Conservation (phyloP, 2,329 filamentous ascomycete genomes). For the Pseudocercospora pini-densiflorae region DNA sequence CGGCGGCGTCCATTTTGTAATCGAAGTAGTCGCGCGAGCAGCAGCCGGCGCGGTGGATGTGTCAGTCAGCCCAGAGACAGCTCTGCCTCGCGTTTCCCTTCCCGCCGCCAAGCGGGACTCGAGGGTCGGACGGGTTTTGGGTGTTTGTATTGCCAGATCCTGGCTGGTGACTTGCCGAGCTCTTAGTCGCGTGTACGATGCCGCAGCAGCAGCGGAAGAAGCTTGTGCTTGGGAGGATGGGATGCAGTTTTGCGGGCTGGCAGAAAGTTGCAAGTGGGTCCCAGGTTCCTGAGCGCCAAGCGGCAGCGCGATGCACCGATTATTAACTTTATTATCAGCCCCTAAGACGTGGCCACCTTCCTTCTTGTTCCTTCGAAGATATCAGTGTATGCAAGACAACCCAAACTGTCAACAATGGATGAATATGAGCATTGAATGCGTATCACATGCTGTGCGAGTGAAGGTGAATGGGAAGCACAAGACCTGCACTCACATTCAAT, state of each 20-base stretch:
- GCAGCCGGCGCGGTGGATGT: background rate
- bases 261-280: constrained; percentile 7
- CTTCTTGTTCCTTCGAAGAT: background rate
- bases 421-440: background rate
- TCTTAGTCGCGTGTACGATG: background rate
- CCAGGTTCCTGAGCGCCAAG: constrained; percentile 1
- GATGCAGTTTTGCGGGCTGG: background rate
- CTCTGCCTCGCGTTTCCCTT: background rate
- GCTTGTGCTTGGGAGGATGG: background rate
- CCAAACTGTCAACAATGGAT: background rate
- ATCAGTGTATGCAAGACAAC: background rate
- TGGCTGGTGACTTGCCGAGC: background rate
- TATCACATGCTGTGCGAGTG: background rate
- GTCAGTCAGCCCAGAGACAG: constrained; percentile 2
- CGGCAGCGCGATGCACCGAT: background rate
- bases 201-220: background rate
- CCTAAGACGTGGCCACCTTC: background rate
- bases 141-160: background rate
- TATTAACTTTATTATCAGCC: background rate
- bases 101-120: background rate
- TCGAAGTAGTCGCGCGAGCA: background rate
- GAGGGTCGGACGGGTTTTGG: background rate
- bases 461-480: constrained; percentile 2
- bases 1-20: constrained; percentile 69
- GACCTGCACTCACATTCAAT: background rate